Conservation (phyloP, 148 eudicot genomes). For the Oxyria digyna region DNA sequence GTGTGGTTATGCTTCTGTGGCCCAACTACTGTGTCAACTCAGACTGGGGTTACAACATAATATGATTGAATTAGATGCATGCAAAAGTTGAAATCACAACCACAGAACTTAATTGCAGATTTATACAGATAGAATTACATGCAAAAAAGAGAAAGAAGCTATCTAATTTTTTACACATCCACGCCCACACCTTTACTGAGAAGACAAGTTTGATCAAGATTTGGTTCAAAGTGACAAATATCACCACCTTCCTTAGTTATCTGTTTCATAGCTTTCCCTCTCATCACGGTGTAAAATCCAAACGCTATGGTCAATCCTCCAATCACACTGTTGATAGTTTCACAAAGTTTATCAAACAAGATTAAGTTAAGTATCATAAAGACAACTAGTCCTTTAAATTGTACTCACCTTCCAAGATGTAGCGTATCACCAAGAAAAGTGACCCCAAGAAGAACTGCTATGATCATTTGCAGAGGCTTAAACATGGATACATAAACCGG, state of each 20-base stretch:
- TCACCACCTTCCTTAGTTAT: background rate
- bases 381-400: background rate
- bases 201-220: background rate
- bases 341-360: background rate
- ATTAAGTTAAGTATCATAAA: background rate
- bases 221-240: background rate
- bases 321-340: slow-evolving; percentile 15
- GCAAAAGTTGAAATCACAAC: too few species aligned
- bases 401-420: slow-evolving; percentile 7
- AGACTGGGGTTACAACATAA: too few species aligned
- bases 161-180: background rate
- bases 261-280: slow-evolving; percentile 25
- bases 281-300: slow-evolving; percentile 26
- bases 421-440: slow-evolving; percentile 8
- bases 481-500: slow-evolving; percentile 10
- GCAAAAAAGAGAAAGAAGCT: too few species aligned
- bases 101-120: background rate
- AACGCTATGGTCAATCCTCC: slow-evolving; percentile 18
- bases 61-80: too few species aligned
- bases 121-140: too few species aligned
- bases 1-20: too few species aligned
- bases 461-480: slow-evolving; percentile 11
- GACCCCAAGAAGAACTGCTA: slow-evolving; percentile 4
- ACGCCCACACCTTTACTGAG: background rate
- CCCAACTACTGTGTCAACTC: too few species aligned